phyloP scores from a whole-genome alignment of 495 filamentous ascomycete species.

The Penicillium herquei region DNA sequence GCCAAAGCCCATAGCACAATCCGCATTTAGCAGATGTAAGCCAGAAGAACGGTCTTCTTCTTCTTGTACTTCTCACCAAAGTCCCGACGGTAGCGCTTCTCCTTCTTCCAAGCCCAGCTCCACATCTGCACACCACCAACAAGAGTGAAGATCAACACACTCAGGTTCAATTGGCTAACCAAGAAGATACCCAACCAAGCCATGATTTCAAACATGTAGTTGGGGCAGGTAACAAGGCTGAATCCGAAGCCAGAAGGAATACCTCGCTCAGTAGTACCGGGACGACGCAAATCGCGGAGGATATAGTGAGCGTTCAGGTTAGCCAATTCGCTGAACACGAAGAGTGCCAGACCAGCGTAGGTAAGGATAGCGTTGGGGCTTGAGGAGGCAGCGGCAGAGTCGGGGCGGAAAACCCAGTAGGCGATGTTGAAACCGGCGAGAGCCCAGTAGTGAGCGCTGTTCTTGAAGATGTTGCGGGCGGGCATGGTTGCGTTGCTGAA shows the following conservation, averaged over 20 bases:
- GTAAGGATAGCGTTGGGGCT: constrained; percentile 47
- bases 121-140: constrained; percentile 74
- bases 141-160: constrained; percentile 67
- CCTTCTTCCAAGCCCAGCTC: constrained; percentile 88
- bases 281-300: constrained; percentile 69
- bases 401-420: constrained; percentile 79
- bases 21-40: constrained; percentile 55
- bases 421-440: constrained; percentile 79
- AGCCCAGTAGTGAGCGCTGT: constrained; percentile 87
- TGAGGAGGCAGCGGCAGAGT: constrained; percentile 51
- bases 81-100: constrained; percentile 81
- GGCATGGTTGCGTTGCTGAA: constrained; percentile 96
- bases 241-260: constrained; percentile 90
- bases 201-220: constrained; percentile 91
- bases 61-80: constrained; percentile 88
- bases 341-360: constrained; percentile 66
- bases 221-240: constrained; percentile 84
- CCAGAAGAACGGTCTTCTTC: constrained; percentile 79
- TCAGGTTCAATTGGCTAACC: constrained; percentile 71
- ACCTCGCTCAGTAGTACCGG: constrained; percentile 79
- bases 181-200: constrained; percentile 79
- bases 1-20: not conserved
- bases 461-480: constrained; percentile 81
- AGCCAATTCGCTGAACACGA: constrained; percentile 68
- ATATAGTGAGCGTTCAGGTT: constrained; percentile 79